Evolutionary conservation across 2,329 filamentous ascomycete species (phyloP).

Genomic region (Penicillium capsulatum): DNA sequence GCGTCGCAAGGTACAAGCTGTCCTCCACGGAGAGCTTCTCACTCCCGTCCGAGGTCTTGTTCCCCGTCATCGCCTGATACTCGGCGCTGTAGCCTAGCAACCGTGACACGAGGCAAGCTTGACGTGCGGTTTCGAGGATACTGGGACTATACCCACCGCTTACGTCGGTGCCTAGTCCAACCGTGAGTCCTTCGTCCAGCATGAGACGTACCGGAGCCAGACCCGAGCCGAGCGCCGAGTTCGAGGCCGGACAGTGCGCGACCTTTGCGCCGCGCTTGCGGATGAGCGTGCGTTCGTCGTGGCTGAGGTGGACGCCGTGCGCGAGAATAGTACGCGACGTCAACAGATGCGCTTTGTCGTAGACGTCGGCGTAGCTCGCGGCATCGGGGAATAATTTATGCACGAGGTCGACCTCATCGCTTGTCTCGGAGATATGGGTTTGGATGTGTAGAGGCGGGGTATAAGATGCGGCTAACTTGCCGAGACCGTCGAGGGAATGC

Average conservation of each 20-base stretch:
- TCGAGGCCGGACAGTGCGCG: slow-evolving; percentile 76
- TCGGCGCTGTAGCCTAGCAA: slow-evolving; percentile 53
- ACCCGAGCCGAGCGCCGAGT: slow-evolving; percentile 76
- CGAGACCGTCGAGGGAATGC: slow-evolving; percentile 59
- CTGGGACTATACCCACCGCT: slow-evolving; percentile 80
- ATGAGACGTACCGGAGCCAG: slow-evolving; percentile 72
- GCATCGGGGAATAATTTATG: slow-evolving; percentile 62
- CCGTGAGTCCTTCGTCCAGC: slow-evolving; percentile 67
- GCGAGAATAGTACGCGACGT: slow-evolving; percentile 73
- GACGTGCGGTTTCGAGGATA: slow-evolving; percentile 74
- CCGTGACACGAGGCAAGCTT: slow-evolving; percentile 73
- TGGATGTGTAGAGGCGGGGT: slow-evolving; percentile 63
- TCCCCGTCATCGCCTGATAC: slow-evolving; percentile 2
- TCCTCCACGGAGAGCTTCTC: slow-evolving; percentile 79
- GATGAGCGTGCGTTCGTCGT: slow-evolving; percentile 63
- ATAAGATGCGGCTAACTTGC: slow-evolving; percentile 58
- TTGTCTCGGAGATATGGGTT: slow-evolving; percentile 87
- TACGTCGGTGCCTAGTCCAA: slow-evolving; percentile 88
- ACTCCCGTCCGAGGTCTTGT: slow-evolving; percentile 41
- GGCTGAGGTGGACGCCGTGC: slow-evolving; percentile 72
- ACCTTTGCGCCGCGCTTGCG: slow-evolving; percentile 61
- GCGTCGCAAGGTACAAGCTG: slow-evolving; percentile 77
- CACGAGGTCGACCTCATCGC: slow-evolving; percentile 68
- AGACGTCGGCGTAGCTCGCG: slow-evolving; percentile 70
- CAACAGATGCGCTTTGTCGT: slow-evolving; percentile 68